Evolutionary conservation across 106 monocot genomes (phyloP).

Genomic region (Gastrodia elata): DNA sequence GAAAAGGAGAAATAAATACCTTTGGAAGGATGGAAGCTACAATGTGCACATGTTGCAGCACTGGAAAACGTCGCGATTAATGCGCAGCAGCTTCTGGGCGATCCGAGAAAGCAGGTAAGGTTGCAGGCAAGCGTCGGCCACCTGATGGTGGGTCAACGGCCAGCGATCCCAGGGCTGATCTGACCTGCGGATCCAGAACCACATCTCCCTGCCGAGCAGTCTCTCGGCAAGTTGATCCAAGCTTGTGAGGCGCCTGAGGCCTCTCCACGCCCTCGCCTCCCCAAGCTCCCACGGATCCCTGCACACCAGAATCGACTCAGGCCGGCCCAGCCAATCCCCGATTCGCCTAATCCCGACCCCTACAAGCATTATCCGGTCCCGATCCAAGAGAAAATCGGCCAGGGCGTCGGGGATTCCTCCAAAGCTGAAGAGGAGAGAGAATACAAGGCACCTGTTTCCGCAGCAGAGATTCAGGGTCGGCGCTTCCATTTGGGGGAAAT

Average conservation of each 20-base stretch:
- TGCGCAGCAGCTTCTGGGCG: not conserved
- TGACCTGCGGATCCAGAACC: not conserved
- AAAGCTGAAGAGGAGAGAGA: not conserved
- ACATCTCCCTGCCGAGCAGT: not conserved
- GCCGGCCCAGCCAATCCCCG: not conserved
- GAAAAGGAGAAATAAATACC: too few relatives aligned
- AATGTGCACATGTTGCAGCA: not conserved
- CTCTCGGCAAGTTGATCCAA: not conserved
- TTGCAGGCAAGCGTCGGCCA: not conserved
- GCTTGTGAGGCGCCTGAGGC: not conserved
- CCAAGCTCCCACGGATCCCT: not conserved
- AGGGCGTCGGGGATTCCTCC: not conserved
- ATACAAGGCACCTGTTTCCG: not conserved
- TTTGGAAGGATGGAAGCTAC: too few relatives aligned
- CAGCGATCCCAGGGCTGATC: not conserved
- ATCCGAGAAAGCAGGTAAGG: not conserved
- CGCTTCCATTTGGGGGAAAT: not conserved
- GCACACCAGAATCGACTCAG: not conserved
- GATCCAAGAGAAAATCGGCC: not conserved
- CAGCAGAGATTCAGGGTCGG: not conserved
- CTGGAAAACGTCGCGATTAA: not conserved
- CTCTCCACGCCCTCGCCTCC: not conserved
- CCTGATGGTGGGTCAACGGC: not conserved
- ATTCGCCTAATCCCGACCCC: not conserved
- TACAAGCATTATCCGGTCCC: not conserved